Evolutionary conservation across 768 basidiomycete genomes (phyloP).

Genomic region (Auriculariales sp.): DNA sequence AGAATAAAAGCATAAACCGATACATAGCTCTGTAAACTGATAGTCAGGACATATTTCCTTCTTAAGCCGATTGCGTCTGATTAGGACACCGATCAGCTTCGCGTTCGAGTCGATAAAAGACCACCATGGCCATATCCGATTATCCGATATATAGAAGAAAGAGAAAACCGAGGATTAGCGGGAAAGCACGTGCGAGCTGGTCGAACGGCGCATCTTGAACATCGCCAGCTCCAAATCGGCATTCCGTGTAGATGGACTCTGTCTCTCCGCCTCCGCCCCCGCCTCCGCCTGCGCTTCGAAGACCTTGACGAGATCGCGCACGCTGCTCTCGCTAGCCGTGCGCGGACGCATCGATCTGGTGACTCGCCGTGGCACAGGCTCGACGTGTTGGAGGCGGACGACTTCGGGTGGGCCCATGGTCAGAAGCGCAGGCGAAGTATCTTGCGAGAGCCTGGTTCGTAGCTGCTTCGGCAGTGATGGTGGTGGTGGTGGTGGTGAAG

Average conservation of each 20-base stretch:
- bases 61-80: too few relatives aligned
- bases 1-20: too few relatives aligned
- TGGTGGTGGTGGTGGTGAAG: neutral
- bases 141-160: too few relatives aligned
- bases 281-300: constrained; percentile 36
- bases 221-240: neutral
- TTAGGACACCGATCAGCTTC: too few relatives aligned
- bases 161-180: too few relatives aligned
- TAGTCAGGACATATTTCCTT: too few relatives aligned
- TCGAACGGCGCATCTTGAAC: neutral
- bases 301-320: constrained; percentile 52
- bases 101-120: too few relatives aligned
- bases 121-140: too few relatives aligned
- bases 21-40: too few relatives aligned
- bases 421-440: neutral
- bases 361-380: constrained; percentile 8
- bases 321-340: constrained; percentile 52
- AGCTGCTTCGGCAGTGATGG: neutral
- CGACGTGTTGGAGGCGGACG: neutral
- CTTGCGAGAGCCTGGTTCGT: neutral
- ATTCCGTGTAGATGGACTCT: neutral
- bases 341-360: constrained; percentile 20
- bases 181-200: neutral
- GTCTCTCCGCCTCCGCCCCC: too few relatives aligned
- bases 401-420: neutral